These are phyloP conservation scores for Microbotryomycetes sp. DNA, from an alignment of 1,284 basidiomycete species.

Conservation along the genomic window DNA sequence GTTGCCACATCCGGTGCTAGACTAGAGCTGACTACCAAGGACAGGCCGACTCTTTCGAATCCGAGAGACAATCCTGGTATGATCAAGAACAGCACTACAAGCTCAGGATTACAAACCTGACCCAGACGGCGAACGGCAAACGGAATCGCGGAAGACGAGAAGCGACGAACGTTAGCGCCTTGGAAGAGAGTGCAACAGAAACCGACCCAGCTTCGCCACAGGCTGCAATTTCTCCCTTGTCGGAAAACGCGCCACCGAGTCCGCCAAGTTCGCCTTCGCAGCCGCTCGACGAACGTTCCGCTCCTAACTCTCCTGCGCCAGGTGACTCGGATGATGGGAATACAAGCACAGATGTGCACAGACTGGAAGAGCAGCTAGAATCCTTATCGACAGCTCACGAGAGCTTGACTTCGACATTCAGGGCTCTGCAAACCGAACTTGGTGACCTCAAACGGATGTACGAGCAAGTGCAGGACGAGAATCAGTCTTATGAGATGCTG, in stretches of 20 bases:
- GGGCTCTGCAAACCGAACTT: constrained; percentile 26
- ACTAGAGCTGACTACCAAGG: neutral
- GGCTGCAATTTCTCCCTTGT: neutral
- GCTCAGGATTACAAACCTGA: constrained; percentile 15
- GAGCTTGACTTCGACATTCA: constrained; percentile 10
- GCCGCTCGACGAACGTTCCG: neutral
- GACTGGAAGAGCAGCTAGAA: constrained; percentile 23
- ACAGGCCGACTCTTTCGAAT: constrained; percentile 32
- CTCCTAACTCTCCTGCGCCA: neutral
- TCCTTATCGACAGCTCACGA: constrained; percentile 23
- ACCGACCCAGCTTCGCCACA: neutral
- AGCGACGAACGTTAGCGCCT: neutral
- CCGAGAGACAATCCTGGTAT: constrained; percentile 32
- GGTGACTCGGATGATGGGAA: neutral
- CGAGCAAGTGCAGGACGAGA: constrained; percentile 58
- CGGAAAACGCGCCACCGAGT: neutral
- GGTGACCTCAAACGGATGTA: constrained; percentile 34
- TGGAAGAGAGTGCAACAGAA: neutral
- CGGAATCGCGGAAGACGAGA: neutral
- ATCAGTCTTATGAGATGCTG: constrained; percentile 88
- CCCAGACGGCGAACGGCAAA: neutral
- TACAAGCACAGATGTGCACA: neutral
- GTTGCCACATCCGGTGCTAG: neutral
- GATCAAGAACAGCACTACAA: constrained; percentile 33
- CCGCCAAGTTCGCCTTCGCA: neutral